These are phyloP conservation scores for Halocafeteria seosinensis DNA, from an alignment of 108 stramenopile species.

Conservation along the genomic window DNA sequence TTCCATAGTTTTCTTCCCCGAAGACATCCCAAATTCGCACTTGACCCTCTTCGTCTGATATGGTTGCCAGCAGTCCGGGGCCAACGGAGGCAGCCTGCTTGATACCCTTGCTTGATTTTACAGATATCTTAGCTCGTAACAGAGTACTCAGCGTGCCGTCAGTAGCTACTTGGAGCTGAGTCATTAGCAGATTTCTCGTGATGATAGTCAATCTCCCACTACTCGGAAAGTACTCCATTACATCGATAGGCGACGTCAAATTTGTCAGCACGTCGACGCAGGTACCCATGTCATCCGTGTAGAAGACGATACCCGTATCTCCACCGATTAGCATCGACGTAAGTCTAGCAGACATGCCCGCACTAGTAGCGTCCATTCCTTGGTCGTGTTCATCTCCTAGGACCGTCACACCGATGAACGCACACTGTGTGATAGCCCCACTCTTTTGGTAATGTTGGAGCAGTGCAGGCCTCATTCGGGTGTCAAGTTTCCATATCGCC, in stretches of 20 bases:
- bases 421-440: background rate
- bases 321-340: background rate
- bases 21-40: conserved; percentile 36
- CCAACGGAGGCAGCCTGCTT: conserved; percentile 32
- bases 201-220: background rate
- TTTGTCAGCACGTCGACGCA: background rate
- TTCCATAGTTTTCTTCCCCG: conserved; percentile 22
- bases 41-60: conserved; percentile 25
- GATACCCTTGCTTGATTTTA: conserved; percentile 3
- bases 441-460: background rate
- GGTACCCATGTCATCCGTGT: background rate
- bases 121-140: background rate
- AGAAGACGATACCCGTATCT: background rate
- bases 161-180: background rate
- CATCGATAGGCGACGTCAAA: background rate
- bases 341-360: background rate
- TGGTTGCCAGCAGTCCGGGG: conserved; percentile 35
- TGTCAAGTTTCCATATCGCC: background rate
- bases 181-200: background rate
- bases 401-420: background rate
- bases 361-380: background rate
- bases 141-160: background rate
- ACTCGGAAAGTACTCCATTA: background rate
- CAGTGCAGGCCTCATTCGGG: background rate
- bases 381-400: background rate